phyloP scores from a whole-genome alignment of 2,329 filamentous ascomycete genomes.

The Trichoderma sp. region DNA sequence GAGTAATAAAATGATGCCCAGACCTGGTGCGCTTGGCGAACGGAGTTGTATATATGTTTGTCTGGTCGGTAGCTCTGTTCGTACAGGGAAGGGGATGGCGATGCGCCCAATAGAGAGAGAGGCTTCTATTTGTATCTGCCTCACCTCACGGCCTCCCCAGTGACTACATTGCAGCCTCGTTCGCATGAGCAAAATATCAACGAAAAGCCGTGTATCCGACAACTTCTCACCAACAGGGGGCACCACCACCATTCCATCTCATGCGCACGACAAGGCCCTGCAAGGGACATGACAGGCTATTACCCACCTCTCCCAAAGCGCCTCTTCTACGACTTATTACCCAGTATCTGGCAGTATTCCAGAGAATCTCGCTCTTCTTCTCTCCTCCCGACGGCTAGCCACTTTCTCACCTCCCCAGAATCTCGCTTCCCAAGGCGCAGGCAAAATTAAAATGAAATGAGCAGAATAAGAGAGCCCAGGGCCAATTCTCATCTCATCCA shows the following conservation, averaged over 20 bases:
- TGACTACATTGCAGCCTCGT: constrained; percentile 10
- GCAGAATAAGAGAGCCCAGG: not conserved
- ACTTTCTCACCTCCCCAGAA: constrained; percentile 15
- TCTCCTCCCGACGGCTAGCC: not conserved
- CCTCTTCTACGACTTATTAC: no score
- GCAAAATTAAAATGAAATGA: constrained; percentile 26
- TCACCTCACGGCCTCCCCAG: not conserved
- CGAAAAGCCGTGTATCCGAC: not conserved
- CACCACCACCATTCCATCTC: not conserved
- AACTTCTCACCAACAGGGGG: constrained; percentile 6
- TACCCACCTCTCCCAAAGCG: no score
- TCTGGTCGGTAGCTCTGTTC: not conserved
- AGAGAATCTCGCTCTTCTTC: no score
- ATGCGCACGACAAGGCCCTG: not conserved
- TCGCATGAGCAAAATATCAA: not conserved
- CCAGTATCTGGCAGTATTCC: no score
- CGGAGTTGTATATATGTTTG: not conserved
- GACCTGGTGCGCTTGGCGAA: not conserved
- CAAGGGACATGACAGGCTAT: not conserved
- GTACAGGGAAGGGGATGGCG: not conserved
- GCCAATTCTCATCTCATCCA: not conserved
- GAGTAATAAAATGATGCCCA: not conserved
- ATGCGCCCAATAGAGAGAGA: not conserved
- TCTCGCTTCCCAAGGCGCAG: constrained; percentile 17
- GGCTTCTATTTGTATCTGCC: not conserved